Evolutionary conservation across 768 basidiomycete genomes (phyloP), one percentile per base, ranked within the genome.

Genomic region (Suillus weaverae): DNA sequence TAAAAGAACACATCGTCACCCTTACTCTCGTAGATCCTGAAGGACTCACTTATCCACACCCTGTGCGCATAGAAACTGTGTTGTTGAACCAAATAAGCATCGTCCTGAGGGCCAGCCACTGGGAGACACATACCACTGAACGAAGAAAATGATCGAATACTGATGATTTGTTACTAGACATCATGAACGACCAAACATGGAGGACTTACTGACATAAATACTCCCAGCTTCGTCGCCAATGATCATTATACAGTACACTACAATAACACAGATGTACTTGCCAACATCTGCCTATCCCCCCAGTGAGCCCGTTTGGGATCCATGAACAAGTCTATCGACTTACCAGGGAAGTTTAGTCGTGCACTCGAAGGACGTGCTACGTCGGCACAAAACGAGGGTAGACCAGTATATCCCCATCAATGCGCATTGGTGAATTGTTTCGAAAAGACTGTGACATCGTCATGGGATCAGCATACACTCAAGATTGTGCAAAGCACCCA

Each of bases 1-100:
- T 73, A 26, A 41, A 54, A 32, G 4, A 20, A 26, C 18, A 30
- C 33, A 10, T 66, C 46, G 39, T 43, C 2, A 41, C 3, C 2
- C 9, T n/a, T 13, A 51, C 32, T 22, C 3, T 14, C 26, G 32
- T n/a, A 26, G 4, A 2, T 30, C 43, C 30, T 30, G 4, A 48
- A 11, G 6, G n/a, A 55, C 71, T 44, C 46, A 73, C 71, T 73
- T 65, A 71, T 72, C 70, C 70, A 74, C 22, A 73, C 69, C 41
- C 70, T 73, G 32, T 73, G 67, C 22, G 63, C 61, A n/a, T 73
- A 74, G 35, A 73, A 73, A 60, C 72, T 74, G 44, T 43, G 6
- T 54, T 5, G 20, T 54, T 7, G 33, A 35, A 33, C 13, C 6
- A 67, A 39, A 26, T 44, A 2, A 5, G 4, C 32, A n/a, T 39